Base-by-base conservation (phyloP, 257 asterid genomes). In the Primulina huaijiensis region DNA sequence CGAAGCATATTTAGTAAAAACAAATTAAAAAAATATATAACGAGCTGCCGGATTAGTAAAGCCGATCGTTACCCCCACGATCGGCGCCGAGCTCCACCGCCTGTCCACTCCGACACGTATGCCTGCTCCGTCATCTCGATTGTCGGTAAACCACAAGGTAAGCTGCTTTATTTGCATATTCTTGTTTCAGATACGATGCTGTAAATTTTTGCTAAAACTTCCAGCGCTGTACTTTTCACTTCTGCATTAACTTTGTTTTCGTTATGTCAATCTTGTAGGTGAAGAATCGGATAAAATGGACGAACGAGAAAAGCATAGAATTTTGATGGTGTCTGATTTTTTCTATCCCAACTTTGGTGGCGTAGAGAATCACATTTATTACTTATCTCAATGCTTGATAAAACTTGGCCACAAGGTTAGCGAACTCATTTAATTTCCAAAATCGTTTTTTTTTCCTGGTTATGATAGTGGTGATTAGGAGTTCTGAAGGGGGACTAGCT, bases 331-430 rank as follows among this genome's bases (percentile, higher is more conserved):
- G 57, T 93, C 96, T 21, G 96, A 94, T 77, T 93, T 91, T 76
- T 91, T 91, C 84, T 91, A 81, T 79, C 97, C 99, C 73, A 94
- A 89, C 80, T 93, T 93, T 50, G 97, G 99, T 43, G 97, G 99
- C 5, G 97, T 91, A 37, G 97, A 94, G 82, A 91, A 85, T 83
- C 99, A 91, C 84, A 94, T 94, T 55, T 94, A 94, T 78, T 94
- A 86, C 71, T 83, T 91, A 71, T 89, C 99, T 3, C 97, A 89
- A 75, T 94, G 99, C 81, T 78, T 91, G 81, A 85, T 94, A 9
- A 83, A 88, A 79, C 95, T 84, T 50, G 97, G 97, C 64, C 99
- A 94, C 86, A 89, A 88, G 97, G 97, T 91, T 70, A 67, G 86
- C 63, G 38, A 72, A 59, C 21, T 60, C 29, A 14, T 43, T 25